Base-by-base conservation (phyloP, 305 asterid genomes). In the Solanum chacoense region DNA sequence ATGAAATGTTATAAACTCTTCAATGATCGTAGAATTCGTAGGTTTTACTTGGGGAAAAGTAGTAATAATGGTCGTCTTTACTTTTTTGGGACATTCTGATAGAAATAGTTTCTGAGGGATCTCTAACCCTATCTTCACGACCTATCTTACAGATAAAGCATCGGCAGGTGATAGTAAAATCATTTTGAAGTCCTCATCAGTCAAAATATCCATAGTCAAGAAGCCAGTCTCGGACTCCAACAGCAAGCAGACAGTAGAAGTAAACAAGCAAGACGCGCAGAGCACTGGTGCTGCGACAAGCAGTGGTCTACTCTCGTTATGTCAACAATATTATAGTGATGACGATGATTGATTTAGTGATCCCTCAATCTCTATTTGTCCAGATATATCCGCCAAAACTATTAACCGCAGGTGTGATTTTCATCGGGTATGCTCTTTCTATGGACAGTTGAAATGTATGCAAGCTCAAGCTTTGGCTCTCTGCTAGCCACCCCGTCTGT, bases 251-350 rank as follows among this genome's bases (percentile, higher is more conserved):
- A 86, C 81, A 55, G 63, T 24, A n/a, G 79, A 88, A 29, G 78
- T 31, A 6, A 89, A 63, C 32, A 84, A 88, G 85, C 89, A 75
- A 75, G 91, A 78, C 80, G 84, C 88, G 16, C 83, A 65, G 40
- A 85, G 87, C 28, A 76, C 65, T 40, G 76, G 85, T 38, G 87
- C 65, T 38, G 87, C 38, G 22, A 72, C 90, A 37, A 90, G 81
- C 85, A 42, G 67, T 74, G 94, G 93, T n/a, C 88, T 96, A 81
- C 95, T 88, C 55, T 95, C 97, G 28, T 77, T 95, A 36, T 91
- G 92, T 89, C 92, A 91, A 71, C 90, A 89, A 85, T 94, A 94
- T 87, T 94, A 92, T 35, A 92, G 94, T 71, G 94, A 92, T 8
- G 95, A 94, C 14, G 94, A 91, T 5, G 90, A 92, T 69, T 91